A percentile compares a stretch with the other conserved stretches of the same genome.
phyloP scores from a whole-genome alignment of 768 basidiomycete species.

The Lyophyllum shimeji region DNA sequence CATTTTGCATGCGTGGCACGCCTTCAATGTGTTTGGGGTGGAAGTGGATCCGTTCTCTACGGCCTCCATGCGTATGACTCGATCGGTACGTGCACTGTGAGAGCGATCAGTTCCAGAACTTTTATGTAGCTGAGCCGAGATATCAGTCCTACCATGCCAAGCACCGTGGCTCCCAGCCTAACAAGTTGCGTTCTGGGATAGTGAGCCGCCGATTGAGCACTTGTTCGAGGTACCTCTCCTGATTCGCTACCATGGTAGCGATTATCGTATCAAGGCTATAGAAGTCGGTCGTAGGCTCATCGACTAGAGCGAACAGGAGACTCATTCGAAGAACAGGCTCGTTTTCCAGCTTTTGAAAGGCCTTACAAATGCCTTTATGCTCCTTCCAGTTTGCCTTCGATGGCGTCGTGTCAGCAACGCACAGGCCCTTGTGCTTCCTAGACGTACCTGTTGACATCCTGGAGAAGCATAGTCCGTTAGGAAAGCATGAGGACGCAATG shows the following conservation, averaged over 20 bases:
- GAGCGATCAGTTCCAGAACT: neutral
- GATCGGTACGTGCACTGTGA: slow-evolving; percentile 23
- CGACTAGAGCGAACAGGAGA: slow-evolving; percentile 12
- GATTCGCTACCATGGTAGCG: neutral
- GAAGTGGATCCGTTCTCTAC: neutral
- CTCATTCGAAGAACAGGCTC: neutral
- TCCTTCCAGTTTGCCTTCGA: slow-evolving; percentile 25
- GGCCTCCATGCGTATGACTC: slow-evolving; percentile 23
- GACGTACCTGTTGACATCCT: slow-evolving; percentile 32
- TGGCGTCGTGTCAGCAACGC: neutral
- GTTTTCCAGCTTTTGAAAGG: slow-evolving; percentile 23
- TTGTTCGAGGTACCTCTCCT: neutral
- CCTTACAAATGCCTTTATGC: slow-evolving; percentile 34
- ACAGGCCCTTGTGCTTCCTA: neutral
- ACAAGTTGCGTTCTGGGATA: slow-evolving; percentile 13
- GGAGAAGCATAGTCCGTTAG: neutral
- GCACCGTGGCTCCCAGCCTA: slow-evolving; percentile 23
- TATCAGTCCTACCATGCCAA: slow-evolving; percentile 18
- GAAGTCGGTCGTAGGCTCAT: slow-evolving; percentile 14
- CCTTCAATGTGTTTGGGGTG: slow-evolving; percentile 7
- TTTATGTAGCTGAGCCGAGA: neutral
- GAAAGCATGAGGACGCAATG: neutral
- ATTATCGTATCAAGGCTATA: slow-evolving; percentile 6
- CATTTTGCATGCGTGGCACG: slow-evolving; percentile 24
- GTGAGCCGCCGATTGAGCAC: slow-evolving; percentile 7